These are phyloP conservation scores for Botrytis deweyae DNA, from an alignment of 2,329 filamentous ascomycete species.

Conservation along the genomic window DNA sequence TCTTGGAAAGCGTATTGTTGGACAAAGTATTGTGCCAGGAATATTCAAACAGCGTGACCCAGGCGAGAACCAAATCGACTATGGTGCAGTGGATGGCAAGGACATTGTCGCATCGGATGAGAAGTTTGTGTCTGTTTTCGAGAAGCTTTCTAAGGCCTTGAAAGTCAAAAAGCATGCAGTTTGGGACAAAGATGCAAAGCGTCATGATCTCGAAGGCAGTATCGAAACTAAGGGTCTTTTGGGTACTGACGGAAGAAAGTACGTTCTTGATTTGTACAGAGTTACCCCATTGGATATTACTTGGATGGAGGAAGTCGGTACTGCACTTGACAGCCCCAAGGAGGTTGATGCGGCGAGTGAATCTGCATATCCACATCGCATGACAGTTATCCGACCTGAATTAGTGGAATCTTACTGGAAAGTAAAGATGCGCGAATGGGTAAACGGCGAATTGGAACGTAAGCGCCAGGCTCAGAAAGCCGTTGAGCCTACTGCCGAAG, in stretches of 20 bases:
- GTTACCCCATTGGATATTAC: slow-evolving; percentile 87
- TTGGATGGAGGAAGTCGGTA: slow-evolving; percentile 80
- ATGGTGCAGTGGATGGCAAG: slow-evolving; percentile 95
- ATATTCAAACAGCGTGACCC: slow-evolving; percentile 99
- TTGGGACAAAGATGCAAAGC: slow-evolving; percentile 93
- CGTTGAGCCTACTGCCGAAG: slow-evolving; percentile 2
- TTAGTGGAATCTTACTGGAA: slow-evolving; percentile 84
- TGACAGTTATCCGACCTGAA: slow-evolving; percentile 91
- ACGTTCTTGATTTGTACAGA: slow-evolving; percentile 94
- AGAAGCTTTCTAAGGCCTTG: slow-evolving; percentile 85
- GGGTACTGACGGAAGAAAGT: slow-evolving; percentile 93
- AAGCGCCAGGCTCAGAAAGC: slow-evolving; percentile 48
- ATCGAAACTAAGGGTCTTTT: slow-evolving; percentile 98
- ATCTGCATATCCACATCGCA: slow-evolving; percentile 78
- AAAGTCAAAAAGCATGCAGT: slow-evolving; percentile 93
- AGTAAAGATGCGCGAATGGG: slow-evolving; percentile 83
- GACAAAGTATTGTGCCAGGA: slow-evolving; percentile 95
- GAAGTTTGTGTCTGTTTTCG: slow-evolving; percentile 78
- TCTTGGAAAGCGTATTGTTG: slow-evolving; percentile 93
- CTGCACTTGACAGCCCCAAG: slow-evolving; percentile 41
- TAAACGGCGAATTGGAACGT: slow-evolving; percentile 73
- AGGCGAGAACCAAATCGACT: slow-evolving; percentile 98
- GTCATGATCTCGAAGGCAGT: slow-evolving; percentile 88
- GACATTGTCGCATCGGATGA: slow-evolving; percentile 91
- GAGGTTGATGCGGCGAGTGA: slow-evolving; percentile 37